phyloP scores from a whole-genome alignment of 2,329 filamentous ascomycete species.

The Aspergillus sclerotialis region DNA sequence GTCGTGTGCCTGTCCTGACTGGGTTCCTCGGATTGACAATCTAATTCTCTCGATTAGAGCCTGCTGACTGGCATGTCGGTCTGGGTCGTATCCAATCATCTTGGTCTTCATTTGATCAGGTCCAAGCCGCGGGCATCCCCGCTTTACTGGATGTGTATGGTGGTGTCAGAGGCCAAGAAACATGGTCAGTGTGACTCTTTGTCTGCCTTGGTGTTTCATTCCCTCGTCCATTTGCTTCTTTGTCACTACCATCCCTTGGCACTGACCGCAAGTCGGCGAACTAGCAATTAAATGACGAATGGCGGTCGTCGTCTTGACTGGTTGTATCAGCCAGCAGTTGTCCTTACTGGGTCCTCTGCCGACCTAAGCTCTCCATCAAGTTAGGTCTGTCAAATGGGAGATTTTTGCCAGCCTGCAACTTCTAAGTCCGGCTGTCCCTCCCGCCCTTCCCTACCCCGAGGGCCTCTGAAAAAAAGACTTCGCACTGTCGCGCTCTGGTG shows the following conservation, averaged over 20 bases:
- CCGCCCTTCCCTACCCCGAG: not conserved
- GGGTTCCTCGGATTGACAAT: not conserved
- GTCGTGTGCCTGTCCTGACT: not conserved
- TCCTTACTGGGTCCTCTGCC: too few species aligned
- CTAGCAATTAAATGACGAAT: too few species aligned
- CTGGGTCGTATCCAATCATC: not conserved
- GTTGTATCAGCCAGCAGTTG: too few species aligned
- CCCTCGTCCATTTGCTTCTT: not conserved
- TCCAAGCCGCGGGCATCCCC: not conserved
- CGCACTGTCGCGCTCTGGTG: not conserved
- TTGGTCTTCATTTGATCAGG: not conserved
- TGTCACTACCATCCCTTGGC: constrained; percentile 13
- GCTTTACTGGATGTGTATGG: not conserved
- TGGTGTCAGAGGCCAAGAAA: not conserved
- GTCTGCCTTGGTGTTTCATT: not conserved
- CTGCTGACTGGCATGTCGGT: not conserved
- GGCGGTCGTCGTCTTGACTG: too few species aligned
- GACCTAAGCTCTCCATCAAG: constrained; percentile 18
- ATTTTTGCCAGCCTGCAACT: constrained; percentile 3
- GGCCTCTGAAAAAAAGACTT: not conserved
- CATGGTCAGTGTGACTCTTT: not conserved
- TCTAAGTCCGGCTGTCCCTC: not conserved
- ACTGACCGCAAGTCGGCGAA: too few species aligned
- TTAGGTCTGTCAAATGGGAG: constrained; percentile 18
- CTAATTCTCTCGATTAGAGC: not conserved